phyloP scores from a whole-genome alignment of 371 early-diverging fungal species.

The Mortierella sp. region DNA sequence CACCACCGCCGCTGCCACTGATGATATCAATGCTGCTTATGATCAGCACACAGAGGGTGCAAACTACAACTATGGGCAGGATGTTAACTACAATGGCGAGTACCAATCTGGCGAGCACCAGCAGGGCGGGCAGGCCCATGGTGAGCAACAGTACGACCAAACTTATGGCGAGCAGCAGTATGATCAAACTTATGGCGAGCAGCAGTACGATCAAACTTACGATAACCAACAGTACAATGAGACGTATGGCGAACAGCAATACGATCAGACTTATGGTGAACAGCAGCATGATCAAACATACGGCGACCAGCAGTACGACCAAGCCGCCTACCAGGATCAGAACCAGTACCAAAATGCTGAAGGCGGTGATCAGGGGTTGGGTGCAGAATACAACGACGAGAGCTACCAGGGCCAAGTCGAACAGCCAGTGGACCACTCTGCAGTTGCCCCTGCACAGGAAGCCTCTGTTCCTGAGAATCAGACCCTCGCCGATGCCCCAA shows the following conservation, averaged over 20 bases:
- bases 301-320: constrained; percentile 24
- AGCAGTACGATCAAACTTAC: constrained; percentile 4
- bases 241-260: too few species aligned
- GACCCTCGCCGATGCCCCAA: constrained; percentile 22
- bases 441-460: background rate
- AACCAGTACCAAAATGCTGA: constrained; percentile 16
- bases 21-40: constrained; percentile 5
- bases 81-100: constrained; percentile 20
- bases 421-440: background rate
- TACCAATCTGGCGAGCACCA: constrained; percentile 9
- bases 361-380: constrained; percentile 14
- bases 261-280: constrained; percentile 37
- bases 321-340: constrained; percentile 20
- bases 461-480: background rate
- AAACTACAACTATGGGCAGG: constrained; percentile 12
- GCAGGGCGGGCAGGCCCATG: constrained; percentile 17
- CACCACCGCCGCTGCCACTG: background rate
- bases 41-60: constrained; percentile 17
- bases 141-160: constrained; percentile 26
- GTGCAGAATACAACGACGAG: constrained; percentile 28
- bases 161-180: constrained; percentile 30
- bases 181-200: constrained; percentile 21
- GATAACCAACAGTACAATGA: too few species aligned
- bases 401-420: constrained; percentile 11
- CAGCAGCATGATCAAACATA: constrained; percentile 42